A percentile compares a stretch with the other conserved stretches of the same genome.
Evolutionary conservation across 352 stramenopile species (phyloP).

Genomic region (Globisporangium polare): DNA sequence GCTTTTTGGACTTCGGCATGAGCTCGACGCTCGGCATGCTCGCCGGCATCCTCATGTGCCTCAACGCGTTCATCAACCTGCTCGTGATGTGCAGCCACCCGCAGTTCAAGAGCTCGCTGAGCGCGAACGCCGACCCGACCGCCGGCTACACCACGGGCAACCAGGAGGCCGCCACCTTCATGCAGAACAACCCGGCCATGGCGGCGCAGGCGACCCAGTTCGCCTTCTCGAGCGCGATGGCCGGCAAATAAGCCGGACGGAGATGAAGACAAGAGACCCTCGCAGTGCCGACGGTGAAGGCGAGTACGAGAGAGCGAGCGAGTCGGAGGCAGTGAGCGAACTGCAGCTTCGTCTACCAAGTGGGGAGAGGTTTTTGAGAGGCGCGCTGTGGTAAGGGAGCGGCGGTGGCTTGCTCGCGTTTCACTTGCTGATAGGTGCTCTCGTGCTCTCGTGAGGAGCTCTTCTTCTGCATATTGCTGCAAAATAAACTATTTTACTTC

Average conservation of each 20-base stretch:
- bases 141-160: slow-evolving; percentile 76
- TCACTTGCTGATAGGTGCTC: no score
- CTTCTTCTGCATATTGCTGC: slow-evolving; percentile 1
- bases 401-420: neutral
- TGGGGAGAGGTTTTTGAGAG: neutral
- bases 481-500: slow-evolving; percentile 10
- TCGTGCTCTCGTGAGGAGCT: neutral
- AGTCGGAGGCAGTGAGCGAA: neutral
- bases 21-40: slow-evolving; percentile 72
- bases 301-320: neutral
- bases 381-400: neutral
- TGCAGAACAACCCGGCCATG: slow-evolving; percentile 77
- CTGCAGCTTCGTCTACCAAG: neutral
- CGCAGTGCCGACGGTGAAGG: neutral
- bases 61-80: slow-evolving; percentile 86
- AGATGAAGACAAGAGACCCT: neutral
- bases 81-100: slow-evolving; percentile 86
- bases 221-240: slow-evolving; percentile 58
- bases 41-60: slow-evolving; percentile 76
- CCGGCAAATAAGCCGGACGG: slow-evolving; percentile 7
- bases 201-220: slow-evolving; percentile 76
- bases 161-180: slow-evolving; percentile 77
- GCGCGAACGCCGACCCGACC: slow-evolving; percentile 68
- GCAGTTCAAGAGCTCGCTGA: slow-evolving; percentile 80
- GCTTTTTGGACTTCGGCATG: slow-evolving; percentile 87